Conservation (phyloP, 202 grass and related monocot species). For the Panicum hallii region DNA sequence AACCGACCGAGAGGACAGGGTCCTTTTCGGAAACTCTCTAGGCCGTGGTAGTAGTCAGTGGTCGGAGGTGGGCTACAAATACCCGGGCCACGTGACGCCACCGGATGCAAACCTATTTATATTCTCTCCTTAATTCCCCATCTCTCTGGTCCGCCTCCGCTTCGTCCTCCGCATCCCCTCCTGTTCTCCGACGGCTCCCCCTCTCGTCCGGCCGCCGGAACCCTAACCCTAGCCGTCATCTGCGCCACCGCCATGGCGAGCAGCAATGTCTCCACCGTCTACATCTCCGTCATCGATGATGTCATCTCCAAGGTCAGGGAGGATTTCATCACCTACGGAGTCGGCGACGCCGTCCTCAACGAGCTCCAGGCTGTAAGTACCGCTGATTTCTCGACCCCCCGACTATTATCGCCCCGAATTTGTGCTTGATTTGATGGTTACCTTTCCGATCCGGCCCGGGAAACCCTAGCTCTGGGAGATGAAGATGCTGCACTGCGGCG, state of each 20-base stretch:
- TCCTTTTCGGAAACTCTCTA: not conserved
- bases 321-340: slow-evolving; percentile 81
- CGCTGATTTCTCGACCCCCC: not conserved
- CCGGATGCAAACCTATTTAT: slow-evolving; percentile 99
- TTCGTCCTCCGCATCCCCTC: not conserved
- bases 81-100: slow-evolving; percentile 66
- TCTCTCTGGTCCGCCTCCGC: slow-evolving; percentile 58
- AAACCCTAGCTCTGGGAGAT: slow-evolving; percentile 93
- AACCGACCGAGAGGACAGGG: too few relatives aligned
- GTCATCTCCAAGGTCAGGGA: slow-evolving; percentile 86
- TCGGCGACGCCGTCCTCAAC: slow-evolving; percentile 75
- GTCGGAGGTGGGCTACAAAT: slow-evolving; percentile 42
- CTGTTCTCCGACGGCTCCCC: not conserved
- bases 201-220: slow-evolving; percentile 12
- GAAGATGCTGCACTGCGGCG: slow-evolving; percentile 93
- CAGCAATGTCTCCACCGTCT: slow-evolving; percentile 86
- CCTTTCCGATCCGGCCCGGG: slow-evolving; percentile 21
- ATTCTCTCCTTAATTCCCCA: slow-evolving; percentile 79
- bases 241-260: slow-evolving; percentile 55
- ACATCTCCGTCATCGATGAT: slow-evolving; percentile 87
- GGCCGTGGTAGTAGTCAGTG: slow-evolving; percentile 35
- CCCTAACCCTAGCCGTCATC: slow-evolving; percentile 35
- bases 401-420: slow-evolving; percentile 1
- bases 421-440: slow-evolving; percentile 28
- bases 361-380: slow-evolving; percentile 89